phyloP scores from a whole-genome alignment of 257 asterid species.

The Solanum pimpinellifolium region DNA sequence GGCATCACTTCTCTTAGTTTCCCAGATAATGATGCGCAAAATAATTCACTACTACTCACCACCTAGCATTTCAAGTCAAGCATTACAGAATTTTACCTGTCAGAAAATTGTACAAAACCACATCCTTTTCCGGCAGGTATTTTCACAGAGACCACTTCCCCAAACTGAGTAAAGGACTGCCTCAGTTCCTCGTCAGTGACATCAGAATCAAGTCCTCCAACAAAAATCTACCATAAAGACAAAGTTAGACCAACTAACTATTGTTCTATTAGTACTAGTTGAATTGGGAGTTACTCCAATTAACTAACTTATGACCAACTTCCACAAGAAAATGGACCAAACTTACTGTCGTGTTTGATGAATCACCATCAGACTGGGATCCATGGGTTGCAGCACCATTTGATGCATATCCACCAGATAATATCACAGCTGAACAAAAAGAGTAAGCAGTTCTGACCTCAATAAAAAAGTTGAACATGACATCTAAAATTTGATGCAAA shows the following conservation, averaged over 20 bases:
- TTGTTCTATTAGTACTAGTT: neutral
- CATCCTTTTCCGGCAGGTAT: constrained; percentile 96
- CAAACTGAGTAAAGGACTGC: constrained; percentile 65
- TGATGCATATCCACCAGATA: constrained; percentile 71
- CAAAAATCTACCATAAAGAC: constrained; percentile 23
- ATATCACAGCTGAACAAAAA: constrained; percentile 46
- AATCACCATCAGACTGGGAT: constrained; percentile 48
- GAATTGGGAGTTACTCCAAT: neutral
- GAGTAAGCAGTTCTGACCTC: neutral
- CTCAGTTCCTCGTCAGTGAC: constrained; percentile 85
- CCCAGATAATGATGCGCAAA: neutral
- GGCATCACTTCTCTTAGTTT: neutral
- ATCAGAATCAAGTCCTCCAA: constrained; percentile 76
- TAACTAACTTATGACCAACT: neutral
- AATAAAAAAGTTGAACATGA: neutral
- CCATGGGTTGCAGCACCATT: constrained; percentile 53
- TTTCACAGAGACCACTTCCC: constrained; percentile 85
- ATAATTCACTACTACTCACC: neutral
- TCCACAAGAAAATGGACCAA: constrained; percentile 16
- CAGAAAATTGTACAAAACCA: constrained; percentile 82
- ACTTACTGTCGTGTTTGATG: constrained; percentile 92
- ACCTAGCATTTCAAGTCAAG: neutral
- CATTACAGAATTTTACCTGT: constrained; percentile 36
- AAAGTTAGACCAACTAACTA: neutral
- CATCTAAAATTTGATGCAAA: neutral